Conservation (phyloP, 148 eudicot genomes). For the Limonium bicolor region DNA sequence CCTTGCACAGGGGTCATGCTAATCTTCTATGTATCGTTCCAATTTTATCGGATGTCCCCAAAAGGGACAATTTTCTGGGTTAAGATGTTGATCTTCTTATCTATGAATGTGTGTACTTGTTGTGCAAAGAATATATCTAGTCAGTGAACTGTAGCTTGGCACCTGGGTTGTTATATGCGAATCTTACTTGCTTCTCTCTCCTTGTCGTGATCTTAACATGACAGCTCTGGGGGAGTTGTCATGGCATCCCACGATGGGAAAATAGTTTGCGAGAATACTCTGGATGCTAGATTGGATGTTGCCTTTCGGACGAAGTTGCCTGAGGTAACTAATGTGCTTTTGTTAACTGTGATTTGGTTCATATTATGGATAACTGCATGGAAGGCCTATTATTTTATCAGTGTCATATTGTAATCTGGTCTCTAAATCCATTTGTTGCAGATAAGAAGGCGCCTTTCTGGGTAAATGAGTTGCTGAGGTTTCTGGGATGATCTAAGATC, state of each 20-base stretch:
- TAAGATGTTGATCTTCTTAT: neutral
- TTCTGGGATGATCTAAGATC: no score
- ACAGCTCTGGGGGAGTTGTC: constrained; percentile 63
- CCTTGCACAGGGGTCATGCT: no score
- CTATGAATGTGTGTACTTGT: constrained; percentile 13
- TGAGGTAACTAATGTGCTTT: constrained; percentile 19
- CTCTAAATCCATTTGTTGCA: neutral
- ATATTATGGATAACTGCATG: neutral
- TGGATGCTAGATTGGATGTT: constrained; percentile 54
- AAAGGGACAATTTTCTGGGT: neutral
- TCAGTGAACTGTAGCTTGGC: no score
- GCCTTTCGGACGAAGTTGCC: constrained; percentile 53
- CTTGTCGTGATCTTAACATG: no score
- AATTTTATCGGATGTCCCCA: neutral
- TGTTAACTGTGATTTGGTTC: neutral
- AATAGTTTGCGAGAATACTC: constrained; percentile 57
- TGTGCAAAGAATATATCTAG: no score
- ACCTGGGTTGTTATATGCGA: no score
- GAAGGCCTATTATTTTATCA: neutral
- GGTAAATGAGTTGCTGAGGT: neutral
- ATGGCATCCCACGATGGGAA: constrained; percentile 72
- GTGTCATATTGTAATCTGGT: neutral
- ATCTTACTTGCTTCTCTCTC: no score
- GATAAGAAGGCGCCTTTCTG: constrained; percentile 20
- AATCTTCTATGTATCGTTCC: no score